phyloP scores from a whole-genome alignment of 2,329 filamentous ascomycete species.

The Pseudogymnoascus sp. region DNA sequence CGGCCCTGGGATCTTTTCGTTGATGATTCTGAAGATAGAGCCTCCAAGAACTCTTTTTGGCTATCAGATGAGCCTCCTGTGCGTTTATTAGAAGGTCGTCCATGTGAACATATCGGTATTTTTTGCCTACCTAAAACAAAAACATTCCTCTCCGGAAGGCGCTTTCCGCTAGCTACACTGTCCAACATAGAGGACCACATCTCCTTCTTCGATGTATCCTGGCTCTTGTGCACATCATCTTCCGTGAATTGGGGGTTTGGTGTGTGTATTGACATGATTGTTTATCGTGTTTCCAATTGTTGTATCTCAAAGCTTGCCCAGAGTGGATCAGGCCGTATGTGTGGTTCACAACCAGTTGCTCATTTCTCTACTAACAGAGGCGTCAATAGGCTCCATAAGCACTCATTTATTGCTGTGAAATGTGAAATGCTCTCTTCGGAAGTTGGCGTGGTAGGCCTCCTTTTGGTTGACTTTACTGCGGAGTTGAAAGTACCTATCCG shows the following conservation, averaged over 20 bases:
- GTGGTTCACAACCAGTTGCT: conserved; percentile 1
- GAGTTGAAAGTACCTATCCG: conserved; percentile 6
- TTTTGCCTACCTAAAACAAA: conserved; percentile 64
- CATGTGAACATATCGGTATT: not conserved
- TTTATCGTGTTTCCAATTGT: conserved; percentile 3
- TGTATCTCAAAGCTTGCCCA: not conserved
- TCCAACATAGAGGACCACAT: conserved; percentile 94
- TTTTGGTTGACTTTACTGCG: not conserved
- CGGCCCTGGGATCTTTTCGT: conserved; percentile 41
- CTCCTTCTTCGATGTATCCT: conserved; percentile 67
- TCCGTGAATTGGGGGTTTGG: conserved; percentile 46
- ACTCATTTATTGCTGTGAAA: conserved; percentile 1
- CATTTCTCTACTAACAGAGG: conserved; percentile 5
- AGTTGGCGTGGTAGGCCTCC: conserved; percentile 2
- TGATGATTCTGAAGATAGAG: conserved; percentile 30
- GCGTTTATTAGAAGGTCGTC: conserved; percentile 8
- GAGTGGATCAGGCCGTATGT: conserved; percentile 1
- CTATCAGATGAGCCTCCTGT: conserved; percentile 73
- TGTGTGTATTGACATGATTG: conserved; percentile 36
- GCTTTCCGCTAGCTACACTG: conserved; percentile 80
- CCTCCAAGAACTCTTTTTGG: conserved; percentile 75
- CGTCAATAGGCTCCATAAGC: not conserved
- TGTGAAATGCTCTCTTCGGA: not conserved
- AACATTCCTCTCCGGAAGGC: conserved; percentile 84
- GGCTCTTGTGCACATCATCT: conserved; percentile 51